phyloP scores from a whole-genome alignment of 345 rosid species.

The Streptanthus diversifolius region DNA sequence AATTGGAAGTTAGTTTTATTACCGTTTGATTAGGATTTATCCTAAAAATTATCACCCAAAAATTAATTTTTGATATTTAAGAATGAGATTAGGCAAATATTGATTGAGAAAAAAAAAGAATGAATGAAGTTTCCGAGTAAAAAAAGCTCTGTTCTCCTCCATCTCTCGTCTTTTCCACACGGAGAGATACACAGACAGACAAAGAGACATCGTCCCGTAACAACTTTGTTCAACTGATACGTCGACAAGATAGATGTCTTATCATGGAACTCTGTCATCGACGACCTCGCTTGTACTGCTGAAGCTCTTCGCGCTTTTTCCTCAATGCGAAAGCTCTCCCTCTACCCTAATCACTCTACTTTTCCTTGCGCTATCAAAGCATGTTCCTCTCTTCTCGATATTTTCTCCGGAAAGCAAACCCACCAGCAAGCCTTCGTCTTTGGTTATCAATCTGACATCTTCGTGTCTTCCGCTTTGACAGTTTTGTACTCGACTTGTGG shows the following conservation, averaged over 20 bases:
- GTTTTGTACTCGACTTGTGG: conserved; percentile 76
- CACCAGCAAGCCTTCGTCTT: conserved; percentile 80
- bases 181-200: conserved; percentile 38
- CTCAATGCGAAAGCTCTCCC: conserved; percentile 72
- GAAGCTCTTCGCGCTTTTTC: conserved; percentile 79
- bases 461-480: conserved; percentile 72
- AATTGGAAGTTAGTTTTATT: too few relatives aligned
- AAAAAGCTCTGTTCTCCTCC: neutral
- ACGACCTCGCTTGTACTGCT: conserved; percentile 66
- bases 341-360: conserved; percentile 64
- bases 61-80: neutral
- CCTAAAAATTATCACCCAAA: neutral
- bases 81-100: neutral
- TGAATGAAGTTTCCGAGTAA: conserved; percentile 43
- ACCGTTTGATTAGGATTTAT: neutral
- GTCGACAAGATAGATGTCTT: conserved; percentile 61
- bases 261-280: conserved; percentile 91
- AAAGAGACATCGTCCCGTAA: too few relatives aligned
- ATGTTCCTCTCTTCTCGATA: conserved; percentile 70
- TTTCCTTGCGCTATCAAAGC: conserved; percentile 89
- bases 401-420: conserved; percentile 64
- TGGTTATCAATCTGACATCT: conserved; percentile 62
- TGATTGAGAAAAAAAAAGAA: neutral
- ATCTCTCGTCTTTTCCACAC: conserved; percentile 26
- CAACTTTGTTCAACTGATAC: conserved; percentile 60